These are phyloP conservation scores for Mortierella sp. DNA, from an alignment of 371 early-diverging fungal species.

Conservation along the genomic window DNA sequence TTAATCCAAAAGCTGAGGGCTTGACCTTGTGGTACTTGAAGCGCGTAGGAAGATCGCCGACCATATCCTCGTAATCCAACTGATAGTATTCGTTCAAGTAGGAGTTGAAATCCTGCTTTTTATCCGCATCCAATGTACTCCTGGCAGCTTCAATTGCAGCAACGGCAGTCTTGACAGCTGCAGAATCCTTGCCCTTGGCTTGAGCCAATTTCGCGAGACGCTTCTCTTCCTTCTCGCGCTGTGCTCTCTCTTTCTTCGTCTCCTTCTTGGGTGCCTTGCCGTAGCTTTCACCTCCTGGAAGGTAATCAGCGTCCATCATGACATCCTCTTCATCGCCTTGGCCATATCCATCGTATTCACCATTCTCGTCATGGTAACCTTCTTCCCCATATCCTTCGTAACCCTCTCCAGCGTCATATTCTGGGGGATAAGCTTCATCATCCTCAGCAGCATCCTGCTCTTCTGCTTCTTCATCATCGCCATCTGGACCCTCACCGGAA, in stretches of 20 bases:
- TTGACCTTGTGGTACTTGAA: slow-evolving; percentile 92
- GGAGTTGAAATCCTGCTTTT: slow-evolving; percentile 63
- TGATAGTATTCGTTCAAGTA: slow-evolving; percentile 92
- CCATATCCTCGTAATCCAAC: slow-evolving; percentile 94
- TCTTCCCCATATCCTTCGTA: slow-evolving; percentile 24
- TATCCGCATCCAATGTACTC: slow-evolving; percentile 54
- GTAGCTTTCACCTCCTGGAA: slow-evolving; percentile 79
- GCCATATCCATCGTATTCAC: slow-evolving; percentile 29
- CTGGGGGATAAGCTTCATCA: slow-evolving; percentile 48
- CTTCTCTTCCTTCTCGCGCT: slow-evolving; percentile 57
- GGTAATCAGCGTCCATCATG: slow-evolving; percentile 91
- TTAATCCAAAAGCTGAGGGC: slow-evolving; percentile 81
- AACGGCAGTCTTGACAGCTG: slow-evolving; percentile 25
- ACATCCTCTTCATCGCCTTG: slow-evolving; percentile 71
- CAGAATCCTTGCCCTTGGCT: slow-evolving; percentile 27
- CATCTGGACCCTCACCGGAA: slow-evolving; percentile 56
- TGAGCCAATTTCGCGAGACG: slow-evolving; percentile 19
- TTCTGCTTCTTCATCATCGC: slow-evolving; percentile 46
- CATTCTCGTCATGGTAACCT: slow-evolving; percentile 48
- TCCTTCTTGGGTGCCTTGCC: slow-evolving; percentile 55
- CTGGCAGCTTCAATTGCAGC: slow-evolving; percentile 36
- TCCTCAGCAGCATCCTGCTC: slow-evolving; percentile 43
- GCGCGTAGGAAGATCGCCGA: slow-evolving; percentile 87
- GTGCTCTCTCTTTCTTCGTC: slow-evolving; percentile 56
- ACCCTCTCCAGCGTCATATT: slow-evolving; percentile 50